Evolutionary conservation across 176 grass and related monocot genomes (phyloP), one percentile per base, ranked within the genome.

Genomic region (Saccharum officinarum): DNA sequence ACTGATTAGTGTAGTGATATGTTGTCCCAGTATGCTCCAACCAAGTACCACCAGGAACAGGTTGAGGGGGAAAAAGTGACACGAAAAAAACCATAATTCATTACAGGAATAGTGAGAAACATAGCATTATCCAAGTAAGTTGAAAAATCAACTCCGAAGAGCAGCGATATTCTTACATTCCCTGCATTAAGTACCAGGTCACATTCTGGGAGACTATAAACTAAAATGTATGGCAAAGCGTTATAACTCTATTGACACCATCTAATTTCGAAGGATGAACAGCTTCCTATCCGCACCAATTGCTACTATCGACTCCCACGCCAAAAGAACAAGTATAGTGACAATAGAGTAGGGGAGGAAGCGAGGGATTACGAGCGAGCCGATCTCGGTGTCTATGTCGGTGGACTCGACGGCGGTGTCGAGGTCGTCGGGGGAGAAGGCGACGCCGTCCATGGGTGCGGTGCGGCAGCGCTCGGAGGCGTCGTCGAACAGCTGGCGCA

Each of bases 351-450:
- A 40, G 47, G 61, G 37, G 12, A 59, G 38, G 66, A 45, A 28
- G 54, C 76, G 7, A 46, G 81, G 50, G 34, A 63, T 84, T 91
- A 92, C 93, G 30, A 92, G 87, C 14, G 90, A 79, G 76, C 93
- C 93, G 83, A 95, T 90, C 25, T 92, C 93, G 44, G 90, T 90
- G 83, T 92, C 85, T 83, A 92, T 88, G 49, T 95, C 93, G 83
- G 91, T 92, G 83, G 89, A 80, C 39, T 94, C 88, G 38, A 99
- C 87, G 10, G 97, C 90, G 5, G 87, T 82, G 23, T 91, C 70
- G 86, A 99, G 92, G 71, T 99, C 97, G 60, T 96, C 94, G 75
- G 92, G 88, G 18, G 94, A 94, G 88, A 99, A 99, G 71, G 92
- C 38, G 64, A 99, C 76, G 36, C 88, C 93, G 59, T 92, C 91